A percentile compares a stretch with the other conserved stretches of the same genome.
phyloP scores from a whole-genome alignment of 2,329 filamentous ascomycete species.

The Cadophora sp. region DNA sequence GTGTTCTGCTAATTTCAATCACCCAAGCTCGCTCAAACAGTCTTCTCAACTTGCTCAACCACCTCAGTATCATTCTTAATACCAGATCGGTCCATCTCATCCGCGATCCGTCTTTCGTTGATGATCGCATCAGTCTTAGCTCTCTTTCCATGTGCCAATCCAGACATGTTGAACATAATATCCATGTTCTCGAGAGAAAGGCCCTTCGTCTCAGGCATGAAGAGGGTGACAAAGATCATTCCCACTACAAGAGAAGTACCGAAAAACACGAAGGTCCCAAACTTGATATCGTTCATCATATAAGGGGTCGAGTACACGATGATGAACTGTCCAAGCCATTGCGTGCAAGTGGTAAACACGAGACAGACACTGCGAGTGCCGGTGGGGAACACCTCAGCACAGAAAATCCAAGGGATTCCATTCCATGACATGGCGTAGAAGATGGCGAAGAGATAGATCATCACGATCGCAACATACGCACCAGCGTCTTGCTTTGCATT shows the following conservation, averaged over 20 bases:
- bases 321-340: conserved; percentile 46
- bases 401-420: conserved; percentile 49
- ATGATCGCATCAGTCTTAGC: conserved; percentile 17
- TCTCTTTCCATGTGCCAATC: conserved; percentile 16
- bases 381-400: conserved; percentile 49
- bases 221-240: conserved; percentile 50
- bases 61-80: conserved; percentile 11
- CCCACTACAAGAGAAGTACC: conserved; percentile 46
- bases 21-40: conserved; percentile 1
- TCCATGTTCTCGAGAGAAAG: conserved; percentile 40
- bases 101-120: conserved; percentile 11
- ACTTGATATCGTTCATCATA: conserved; percentile 38
- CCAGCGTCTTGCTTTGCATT: conserved; percentile 21
- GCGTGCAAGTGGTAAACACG: conserved; percentile 61
- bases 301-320: conserved; percentile 41
- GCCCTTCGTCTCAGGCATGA: conserved; percentile 54
- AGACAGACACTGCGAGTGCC: conserved; percentile 59
- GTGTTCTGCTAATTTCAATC: not conserved
- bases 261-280: conserved; percentile 54
- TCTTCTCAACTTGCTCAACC: conserved; percentile 16
- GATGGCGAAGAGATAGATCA: conserved; percentile 35
- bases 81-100: conserved; percentile 12
- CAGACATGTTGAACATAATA: conserved; percentile 20
- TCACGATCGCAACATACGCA: conserved; percentile 28
- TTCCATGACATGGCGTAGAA: conserved; percentile 58